phyloP scores from a whole-genome alignment of 371 early-diverging fungal species.

The Mortierella sp. region DNA sequence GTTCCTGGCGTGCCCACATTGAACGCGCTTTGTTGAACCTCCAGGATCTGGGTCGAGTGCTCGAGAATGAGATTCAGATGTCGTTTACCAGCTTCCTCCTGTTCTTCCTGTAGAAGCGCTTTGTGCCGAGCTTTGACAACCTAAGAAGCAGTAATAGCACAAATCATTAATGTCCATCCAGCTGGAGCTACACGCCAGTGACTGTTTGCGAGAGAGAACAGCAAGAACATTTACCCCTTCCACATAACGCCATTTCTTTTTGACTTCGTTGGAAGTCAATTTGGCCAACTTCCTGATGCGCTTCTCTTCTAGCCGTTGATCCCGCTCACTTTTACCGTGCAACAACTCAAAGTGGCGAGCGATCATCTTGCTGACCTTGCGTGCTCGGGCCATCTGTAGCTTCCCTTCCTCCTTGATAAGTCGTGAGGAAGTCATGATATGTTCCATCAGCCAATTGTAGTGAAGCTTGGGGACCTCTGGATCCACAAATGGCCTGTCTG shows the following conservation, averaged over 20 bases:
- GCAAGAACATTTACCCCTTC: conserved; percentile 59
- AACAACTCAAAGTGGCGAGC: conserved; percentile 66
- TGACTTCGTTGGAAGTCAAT: conserved; percentile 71
- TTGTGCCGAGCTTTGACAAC: conserved; percentile 68
- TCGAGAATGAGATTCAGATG: conserved; percentile 77
- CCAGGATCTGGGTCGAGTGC: conserved; percentile 77
- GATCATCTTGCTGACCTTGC: conserved; percentile 70
- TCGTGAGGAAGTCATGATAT: conserved; percentile 57
- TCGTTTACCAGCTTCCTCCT: conserved; percentile 69
- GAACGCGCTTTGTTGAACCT: conserved; percentile 71
- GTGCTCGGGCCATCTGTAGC: conserved; percentile 61
- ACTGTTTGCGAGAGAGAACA: neutral
- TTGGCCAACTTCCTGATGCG: conserved; percentile 70
- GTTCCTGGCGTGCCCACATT: conserved; percentile 25
- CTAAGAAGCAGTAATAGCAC: conserved; percentile 10
- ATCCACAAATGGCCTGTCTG: conserved; percentile 57
- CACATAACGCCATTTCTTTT: conserved; percentile 74
- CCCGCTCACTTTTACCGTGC: conserved; percentile 63
- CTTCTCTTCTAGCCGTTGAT: conserved; percentile 63
- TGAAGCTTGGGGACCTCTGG: conserved; percentile 53
- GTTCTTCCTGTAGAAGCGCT: conserved; percentile 69
- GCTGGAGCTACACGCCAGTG: conserved; percentile 2
- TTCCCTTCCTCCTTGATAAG: conserved; percentile 58
- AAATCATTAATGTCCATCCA: neutral
- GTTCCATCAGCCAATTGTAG: conserved; percentile 56